phyloP scores from a whole-genome alignment of 768 basidiomycete species.

The Podaxis sp. region DNA sequence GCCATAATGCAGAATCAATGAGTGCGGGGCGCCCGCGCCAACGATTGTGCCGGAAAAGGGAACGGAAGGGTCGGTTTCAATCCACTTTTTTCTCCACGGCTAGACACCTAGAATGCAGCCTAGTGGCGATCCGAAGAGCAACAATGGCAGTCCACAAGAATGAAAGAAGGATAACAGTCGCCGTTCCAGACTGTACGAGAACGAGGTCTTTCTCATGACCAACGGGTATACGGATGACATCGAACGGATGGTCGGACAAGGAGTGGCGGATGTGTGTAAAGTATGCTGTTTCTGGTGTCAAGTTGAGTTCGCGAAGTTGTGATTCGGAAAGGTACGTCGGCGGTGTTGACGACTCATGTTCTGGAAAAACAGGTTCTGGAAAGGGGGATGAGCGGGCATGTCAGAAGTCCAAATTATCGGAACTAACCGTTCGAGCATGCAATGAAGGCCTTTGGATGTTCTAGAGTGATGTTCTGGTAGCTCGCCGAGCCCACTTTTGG shows the following conservation, averaged over 20 bases:
- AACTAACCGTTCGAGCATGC: conserved; percentile 3
- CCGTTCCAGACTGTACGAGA: conserved; percentile 2
- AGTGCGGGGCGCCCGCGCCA: neutral
- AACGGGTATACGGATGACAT: conserved; percentile 10
- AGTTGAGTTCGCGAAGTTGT: conserved; percentile 2
- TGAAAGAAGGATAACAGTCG: conserved; percentile 3
- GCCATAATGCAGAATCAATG: neutral
- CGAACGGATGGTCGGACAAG: neutral
- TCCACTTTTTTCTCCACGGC: neutral
- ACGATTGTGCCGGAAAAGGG: neutral
- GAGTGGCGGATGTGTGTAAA: neutral
- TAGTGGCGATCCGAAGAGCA: neutral
- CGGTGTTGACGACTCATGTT: neutral
- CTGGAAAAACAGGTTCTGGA: neutral
- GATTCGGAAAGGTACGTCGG: conserved; percentile 4
- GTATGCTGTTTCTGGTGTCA: neutral
- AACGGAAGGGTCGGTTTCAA: neutral
- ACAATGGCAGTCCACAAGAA: neutral
- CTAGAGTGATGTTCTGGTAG: neutral
- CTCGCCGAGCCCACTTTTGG: neutral
- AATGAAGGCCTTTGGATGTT: conserved; percentile 3
- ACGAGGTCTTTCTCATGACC: neutral
- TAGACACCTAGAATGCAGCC: neutral
- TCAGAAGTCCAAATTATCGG: neutral
- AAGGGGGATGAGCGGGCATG: neutral